Conservation (phyloP, 805 yeast species). For the Maudiozyma barnettii region DNA sequence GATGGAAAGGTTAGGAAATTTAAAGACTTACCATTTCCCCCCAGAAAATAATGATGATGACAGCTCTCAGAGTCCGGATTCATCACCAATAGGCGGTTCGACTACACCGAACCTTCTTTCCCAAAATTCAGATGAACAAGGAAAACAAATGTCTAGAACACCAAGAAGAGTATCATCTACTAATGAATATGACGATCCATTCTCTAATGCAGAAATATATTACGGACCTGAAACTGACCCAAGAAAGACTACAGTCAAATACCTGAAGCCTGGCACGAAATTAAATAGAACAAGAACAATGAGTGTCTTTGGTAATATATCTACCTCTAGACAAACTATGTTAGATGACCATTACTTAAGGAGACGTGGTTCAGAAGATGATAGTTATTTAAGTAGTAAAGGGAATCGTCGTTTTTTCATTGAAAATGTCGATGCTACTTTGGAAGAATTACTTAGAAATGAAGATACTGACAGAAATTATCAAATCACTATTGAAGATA, state of each 20-base stretch:
- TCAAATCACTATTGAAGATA: constrained; percentile 80
- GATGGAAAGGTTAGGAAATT: not conserved
- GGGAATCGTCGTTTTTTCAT: constrained; percentile 49
- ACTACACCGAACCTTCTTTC: constrained; percentile 43
- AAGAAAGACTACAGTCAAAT: constrained; percentile 19
- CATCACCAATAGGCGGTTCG: not conserved
- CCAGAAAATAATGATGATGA: constrained; percentile 1
- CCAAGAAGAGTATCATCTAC: constrained; percentile 32
- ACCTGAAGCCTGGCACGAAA: constrained; percentile 5
- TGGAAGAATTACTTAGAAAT: constrained; percentile 53
- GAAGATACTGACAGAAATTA: constrained; percentile 81
- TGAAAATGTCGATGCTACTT: constrained; percentile 62
- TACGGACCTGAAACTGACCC: constrained; percentile 60
- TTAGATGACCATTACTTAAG: constrained; percentile 22
- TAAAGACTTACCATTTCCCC: not conserved
- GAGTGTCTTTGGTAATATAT: constrained; percentile 35
- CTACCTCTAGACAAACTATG: constrained; percentile 14
- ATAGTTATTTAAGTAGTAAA: constrained; percentile 30
- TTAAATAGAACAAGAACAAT: constrained; percentile 49
- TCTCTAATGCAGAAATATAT: constrained; percentile 56
- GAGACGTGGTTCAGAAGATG: constrained; percentile 51
- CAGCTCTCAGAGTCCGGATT: not conserved
- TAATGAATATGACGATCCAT: constrained; percentile 51
- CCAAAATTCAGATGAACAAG: not conserved
- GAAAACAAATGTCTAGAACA: not conserved